phyloP scores from a whole-genome alignment of 2,329 filamentous ascomycete species.

The Ilyonectria robusta region DNA sequence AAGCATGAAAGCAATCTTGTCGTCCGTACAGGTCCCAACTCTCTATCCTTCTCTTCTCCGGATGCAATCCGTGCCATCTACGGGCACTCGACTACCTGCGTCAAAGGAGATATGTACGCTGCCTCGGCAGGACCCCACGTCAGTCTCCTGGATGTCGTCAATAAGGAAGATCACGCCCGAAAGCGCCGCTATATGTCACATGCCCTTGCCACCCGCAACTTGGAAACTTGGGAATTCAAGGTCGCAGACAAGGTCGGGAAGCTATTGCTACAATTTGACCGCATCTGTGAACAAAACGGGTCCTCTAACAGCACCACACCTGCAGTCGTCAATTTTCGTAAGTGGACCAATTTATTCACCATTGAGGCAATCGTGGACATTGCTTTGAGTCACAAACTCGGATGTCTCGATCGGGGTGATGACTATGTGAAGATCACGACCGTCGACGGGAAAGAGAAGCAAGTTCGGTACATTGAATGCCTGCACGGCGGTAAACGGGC shows the following conservation, averaged over 20 bases:
- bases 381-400: not conserved
- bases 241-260: slow-evolving; percentile 65
- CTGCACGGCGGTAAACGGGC: slow-evolving; percentile 65
- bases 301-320: no score
- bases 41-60: slow-evolving; percentile 41
- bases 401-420: not conserved
- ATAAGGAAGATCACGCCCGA: not conserved
- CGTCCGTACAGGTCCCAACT: slow-evolving; percentile 46
- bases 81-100: slow-evolving; percentile 62
- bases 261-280: slow-evolving; percentile 60
- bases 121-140: slow-evolving; percentile 61
- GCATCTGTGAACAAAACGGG: slow-evolving; percentile 52
- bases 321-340: not conserved
- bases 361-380: not conserved
- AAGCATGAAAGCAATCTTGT: slow-evolving; percentile 59
- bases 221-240: slow-evolving; percentile 68
- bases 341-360: not conserved
- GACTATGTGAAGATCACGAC: not conserved
- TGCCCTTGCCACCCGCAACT: slow-evolving; percentile 67
- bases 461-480: slow-evolving; percentile 62
- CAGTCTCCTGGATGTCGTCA: slow-evolving; percentile 32
- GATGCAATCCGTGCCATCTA: slow-evolving; percentile 53
- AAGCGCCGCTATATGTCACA: slow-evolving; percentile 65
- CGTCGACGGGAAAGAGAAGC: not conserved
- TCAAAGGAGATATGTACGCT: slow-evolving; percentile 63